These are phyloP conservation scores for Tolypocladium amazonense DNA, from an alignment of 2,329 filamentous ascomycete species.

Conservation along the genomic window DNA sequence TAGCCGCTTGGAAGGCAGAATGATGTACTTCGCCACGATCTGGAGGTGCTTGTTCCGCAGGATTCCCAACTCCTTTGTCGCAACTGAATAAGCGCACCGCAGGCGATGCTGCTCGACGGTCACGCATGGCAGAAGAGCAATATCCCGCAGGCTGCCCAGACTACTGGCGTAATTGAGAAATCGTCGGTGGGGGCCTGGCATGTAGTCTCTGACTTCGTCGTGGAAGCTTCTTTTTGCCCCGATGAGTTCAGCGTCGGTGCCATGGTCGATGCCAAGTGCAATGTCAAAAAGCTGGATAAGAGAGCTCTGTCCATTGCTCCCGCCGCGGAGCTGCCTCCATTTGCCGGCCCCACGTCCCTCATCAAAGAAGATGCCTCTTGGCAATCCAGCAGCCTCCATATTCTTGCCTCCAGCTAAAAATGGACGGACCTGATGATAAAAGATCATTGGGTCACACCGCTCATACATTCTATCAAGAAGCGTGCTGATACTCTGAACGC, in stretches of 20 bases:
- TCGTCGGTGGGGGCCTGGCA: conserved; percentile 72
- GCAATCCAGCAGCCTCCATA: conserved; percentile 76
- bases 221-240: conserved; percentile 31
- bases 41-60: conserved; percentile 82
- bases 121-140: conserved; percentile 43
- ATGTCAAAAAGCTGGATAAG: conserved; percentile 91
- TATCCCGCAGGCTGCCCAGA: conserved; percentile 64
- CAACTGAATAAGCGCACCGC: conserved; percentile 51
- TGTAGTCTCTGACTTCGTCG: conserved; percentile 72
- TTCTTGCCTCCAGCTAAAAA: conserved; percentile 88
- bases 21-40: conserved; percentile 84
- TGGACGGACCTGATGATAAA: conserved; percentile 81
- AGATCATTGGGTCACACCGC: conserved; percentile 73
- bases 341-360: conserved; percentile 52
- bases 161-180: conserved; percentile 64
- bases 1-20: conserved; percentile 55
- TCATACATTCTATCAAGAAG: conserved; percentile 82
- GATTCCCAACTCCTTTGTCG: conserved; percentile 61
- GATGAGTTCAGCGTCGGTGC: conserved; percentile 18
- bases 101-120: conserved; percentile 38
- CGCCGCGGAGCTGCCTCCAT: conserved; percentile 78
- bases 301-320: conserved; percentile 87
- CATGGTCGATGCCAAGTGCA: conserved; percentile 72
- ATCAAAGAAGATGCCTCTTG: conserved; percentile 77
- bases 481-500: conserved; percentile 55